Evolutionary conservation across 257 asterid genomes (phyloP).

Genomic region (Petrea volubilis): DNA sequence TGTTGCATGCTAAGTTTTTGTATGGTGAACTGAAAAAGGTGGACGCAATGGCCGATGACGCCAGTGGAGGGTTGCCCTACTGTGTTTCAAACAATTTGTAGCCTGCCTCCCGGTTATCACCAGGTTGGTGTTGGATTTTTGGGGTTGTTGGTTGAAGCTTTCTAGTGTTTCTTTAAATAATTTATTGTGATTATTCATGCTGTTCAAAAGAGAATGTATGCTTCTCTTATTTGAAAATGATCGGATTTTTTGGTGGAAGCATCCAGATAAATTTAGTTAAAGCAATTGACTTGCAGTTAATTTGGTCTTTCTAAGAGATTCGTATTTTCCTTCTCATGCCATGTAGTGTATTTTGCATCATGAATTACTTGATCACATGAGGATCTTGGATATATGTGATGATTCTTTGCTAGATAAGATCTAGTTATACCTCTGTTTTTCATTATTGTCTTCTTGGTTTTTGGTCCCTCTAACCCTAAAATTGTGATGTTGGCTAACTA

Average conservation of each 20-base stretch:
- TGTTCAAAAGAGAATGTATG: background rate
- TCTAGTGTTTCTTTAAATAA: background rate
- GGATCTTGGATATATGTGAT: background rate
- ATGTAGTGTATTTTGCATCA: constrained; percentile 11
- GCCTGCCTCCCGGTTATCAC: constrained; percentile 78
- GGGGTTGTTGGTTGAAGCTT: constrained; percentile 3
- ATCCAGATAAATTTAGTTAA: background rate
- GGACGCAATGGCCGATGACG: constrained; percentile 85
- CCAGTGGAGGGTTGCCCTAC: constrained; percentile 89
- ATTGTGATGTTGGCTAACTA: constrained; percentile 7
- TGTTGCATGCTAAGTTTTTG: constrained; percentile 14
- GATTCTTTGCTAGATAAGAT: background rate
- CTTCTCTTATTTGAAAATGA: background rate
- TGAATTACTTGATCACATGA: background rate
- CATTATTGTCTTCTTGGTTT: constrained; percentile 7
- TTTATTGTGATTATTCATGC: background rate
- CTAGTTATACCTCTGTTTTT: background rate
- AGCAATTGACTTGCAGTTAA: background rate
- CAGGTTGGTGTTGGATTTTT: constrained; percentile 54
- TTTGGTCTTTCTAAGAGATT: background rate
- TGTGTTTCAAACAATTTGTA: constrained; percentile 74
- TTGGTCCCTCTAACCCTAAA: background rate
- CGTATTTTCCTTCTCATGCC: background rate
- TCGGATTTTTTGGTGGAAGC: constrained; percentile 5
- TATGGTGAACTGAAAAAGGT: constrained; percentile 42